Conservation (phyloP, 495 filamentous ascomycete species). For the Lophiostoma macrostomum region DNA sequence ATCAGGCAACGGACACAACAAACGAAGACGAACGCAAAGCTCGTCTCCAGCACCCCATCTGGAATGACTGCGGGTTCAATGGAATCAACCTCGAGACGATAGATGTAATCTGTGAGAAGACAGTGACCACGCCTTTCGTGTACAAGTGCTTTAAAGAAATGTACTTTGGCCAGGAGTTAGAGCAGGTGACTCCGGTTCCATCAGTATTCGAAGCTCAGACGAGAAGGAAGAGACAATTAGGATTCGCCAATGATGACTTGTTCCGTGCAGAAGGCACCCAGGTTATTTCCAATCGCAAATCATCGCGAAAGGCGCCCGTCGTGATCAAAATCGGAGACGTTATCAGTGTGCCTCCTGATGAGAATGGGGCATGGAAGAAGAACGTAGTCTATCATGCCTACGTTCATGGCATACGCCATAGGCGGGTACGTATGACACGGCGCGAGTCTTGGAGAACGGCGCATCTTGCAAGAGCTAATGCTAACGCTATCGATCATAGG, state of each 20-base stretch:
- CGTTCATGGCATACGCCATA: slow-evolving; percentile 60
- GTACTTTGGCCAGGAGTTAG: slow-evolving; percentile 52
- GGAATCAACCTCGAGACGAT: slow-evolving; percentile 24
- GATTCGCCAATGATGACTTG: slow-evolving; percentile 10
- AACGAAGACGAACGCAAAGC: slow-evolving; percentile 22
- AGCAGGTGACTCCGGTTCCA: slow-evolving; percentile 12
- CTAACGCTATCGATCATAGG: too few species aligned
- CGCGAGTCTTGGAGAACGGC: slow-evolving; percentile 36
- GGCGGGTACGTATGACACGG: too few species aligned
- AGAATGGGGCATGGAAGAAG: slow-evolving; percentile 53
- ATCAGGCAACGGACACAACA: slow-evolving; percentile 44
- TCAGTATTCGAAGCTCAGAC: neutral
- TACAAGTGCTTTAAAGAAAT: slow-evolving; percentile 61
- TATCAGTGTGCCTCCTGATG: slow-evolving; percentile 47
- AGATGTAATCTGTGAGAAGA: slow-evolving; percentile 37
- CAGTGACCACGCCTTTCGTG: slow-evolving; percentile 66
- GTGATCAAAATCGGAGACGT: slow-evolving; percentile 50
- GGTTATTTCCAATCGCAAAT: neutral
- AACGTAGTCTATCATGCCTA: slow-evolving; percentile 58
- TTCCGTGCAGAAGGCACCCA: too few species aligned
- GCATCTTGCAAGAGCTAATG: too few species aligned
- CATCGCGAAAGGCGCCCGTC: slow-evolving; percentile 25
- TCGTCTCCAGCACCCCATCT: slow-evolving; percentile 43
- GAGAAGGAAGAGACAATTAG: neutral
- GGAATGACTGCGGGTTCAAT: slow-evolving; percentile 43